Evolutionary conservation across 305 asterid species (phyloP), one percentile per base, ranked within the genome.

Genomic region (Solanum hybrid): DNA sequence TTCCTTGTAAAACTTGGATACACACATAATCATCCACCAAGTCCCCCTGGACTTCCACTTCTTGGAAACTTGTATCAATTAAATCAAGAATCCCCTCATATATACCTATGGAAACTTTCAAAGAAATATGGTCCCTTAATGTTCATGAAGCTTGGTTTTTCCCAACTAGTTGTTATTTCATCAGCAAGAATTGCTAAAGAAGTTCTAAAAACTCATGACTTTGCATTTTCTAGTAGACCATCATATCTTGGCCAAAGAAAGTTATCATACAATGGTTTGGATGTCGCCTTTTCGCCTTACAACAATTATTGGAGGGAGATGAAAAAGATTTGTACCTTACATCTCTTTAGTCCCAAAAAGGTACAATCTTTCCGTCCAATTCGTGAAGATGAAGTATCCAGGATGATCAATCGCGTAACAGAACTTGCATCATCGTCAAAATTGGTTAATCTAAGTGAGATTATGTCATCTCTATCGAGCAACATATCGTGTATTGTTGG

Each of bases 181-280:
- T 88, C 86, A 1, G 19, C 86, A 45, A 29, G 77, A 10, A 34
- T 32, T 8, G 86, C 85, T 5, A 75, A 77, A 75, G 76, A 88
- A 26, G 71, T 27, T 9, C 24, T 88, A 24, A 77, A 88, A 77
- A 88, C 89, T 12, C 86, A 88, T 24, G 89, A 88, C 85, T 27
- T 29, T 2, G 34, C 24, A 22, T 88, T 88, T 56, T 88, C 76
- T 6, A 0, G 36, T 35, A 76, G 86, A 14, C 86, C 76, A n/a
- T 51, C 22, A 2, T 13, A 13, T 66, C 3, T 2, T 15, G 26
- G 51, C 77, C 89, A 17, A 5, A 76, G 40, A 27, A 60, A 85
- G 32, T 69, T 85, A 24, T 85, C 88, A 13, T 85, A 85, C 17
- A 85, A 85, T 1, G 77, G 88, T 0, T 69, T 64, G 42, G 78